These are phyloP conservation scores for Goffeauzyma gilvescens DNA, from an alignment of 768 basidiomycete genomes.

Conservation along the genomic window DNA sequence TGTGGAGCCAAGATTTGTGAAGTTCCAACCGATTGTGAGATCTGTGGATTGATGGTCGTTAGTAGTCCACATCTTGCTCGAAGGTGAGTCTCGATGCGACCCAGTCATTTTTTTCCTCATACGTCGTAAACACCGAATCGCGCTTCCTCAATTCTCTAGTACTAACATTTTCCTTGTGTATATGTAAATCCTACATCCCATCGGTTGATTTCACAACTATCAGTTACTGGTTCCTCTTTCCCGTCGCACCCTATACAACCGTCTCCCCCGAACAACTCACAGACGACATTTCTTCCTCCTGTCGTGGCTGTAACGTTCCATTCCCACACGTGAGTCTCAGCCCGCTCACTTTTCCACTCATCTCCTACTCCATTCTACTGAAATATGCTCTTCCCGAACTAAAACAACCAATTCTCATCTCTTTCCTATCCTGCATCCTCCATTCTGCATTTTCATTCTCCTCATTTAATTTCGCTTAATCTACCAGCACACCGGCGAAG, in stretches of 20 bases:
- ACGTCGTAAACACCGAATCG: background rate
- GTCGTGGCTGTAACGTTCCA: slow-evolving; percentile 58
- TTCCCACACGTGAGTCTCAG: slow-evolving; percentile 38
- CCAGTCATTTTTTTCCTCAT: background rate
- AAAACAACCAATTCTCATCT: slow-evolving; percentile 18
- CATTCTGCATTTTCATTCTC: no score
- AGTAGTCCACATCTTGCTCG: slow-evolving; percentile 90
- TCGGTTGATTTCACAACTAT: background rate
- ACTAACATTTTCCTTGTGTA: slow-evolving; percentile 56
- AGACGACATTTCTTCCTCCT: slow-evolving; percentile 29
- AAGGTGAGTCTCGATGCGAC: slow-evolving; percentile 35
- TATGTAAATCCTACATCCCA: no score
- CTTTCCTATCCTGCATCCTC: slow-evolving; percentile 6
- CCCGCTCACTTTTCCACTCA: background rate
- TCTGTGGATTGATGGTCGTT: slow-evolving; percentile 94
- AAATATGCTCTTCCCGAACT: slow-evolving; percentile 11
- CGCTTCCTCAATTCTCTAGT: background rate
- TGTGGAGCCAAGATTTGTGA: slow-evolving; percentile 89
- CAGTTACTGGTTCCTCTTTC: slow-evolving; percentile 47
- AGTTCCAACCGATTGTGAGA: slow-evolving; percentile 92
- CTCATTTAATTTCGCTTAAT: no score
- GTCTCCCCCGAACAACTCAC: slow-evolving; percentile 34
- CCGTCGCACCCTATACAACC: slow-evolving; percentile 63
- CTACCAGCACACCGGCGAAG: slow-evolving; percentile 10
- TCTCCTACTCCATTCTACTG: no score